Evolutionary conservation across 78 protist species (phyloP), one percentile per base, ranked within the genome.

Genomic region (Monosiga brevicollis): DNA sequence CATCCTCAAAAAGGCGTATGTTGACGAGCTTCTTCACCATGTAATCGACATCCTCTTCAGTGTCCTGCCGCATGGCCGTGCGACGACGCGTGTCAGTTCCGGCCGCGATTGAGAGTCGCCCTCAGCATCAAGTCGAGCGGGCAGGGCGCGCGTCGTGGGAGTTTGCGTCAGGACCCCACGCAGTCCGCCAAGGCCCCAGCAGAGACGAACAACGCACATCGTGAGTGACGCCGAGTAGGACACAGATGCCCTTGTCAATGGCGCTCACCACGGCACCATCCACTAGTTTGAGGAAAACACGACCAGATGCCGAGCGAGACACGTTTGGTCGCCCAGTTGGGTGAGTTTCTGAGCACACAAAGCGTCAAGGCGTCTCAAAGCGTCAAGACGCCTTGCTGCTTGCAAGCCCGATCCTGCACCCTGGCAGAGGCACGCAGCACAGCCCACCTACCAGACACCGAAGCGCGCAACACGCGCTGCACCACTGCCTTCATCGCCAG

Each of bases 161-260:
- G n/a, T n/a, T n/a, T n/a, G n/a, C n/a, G n/a, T n/a, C n/a, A n/a
- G n/a, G n/a, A n/a, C n/a, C n/a, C n/a, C n/a, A n/a, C n/a, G n/a
- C n/a, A n/a, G n/a, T n/a, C n/a, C n/a, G n/a, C n/a, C n/a, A n/a
- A n/a, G n/a, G n/a, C n/a, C n/a, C n/a, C n/a, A n/a, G n/a, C n/a
- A n/a, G n/a, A n/a, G n/a, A n/a, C n/a, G n/a, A n/a, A n/a, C n/a
- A n/a, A n/a, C n/a, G n/a, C n/a, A n/a, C n/a, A n/a, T 87, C 87
- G 36, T 70, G 34, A 24, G 38, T 1, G 79, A 87, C 83, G 54
- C 90, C 90, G 11, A 87, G 41, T 23, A 87, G 83, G 36, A 77
- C 84, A 35, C 37, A 72, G 38, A 77, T 2, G 6, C 81, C 81
- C 0, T 36, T 10, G 9, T 42, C 81, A 29, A 42, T n/a, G 22